Conservation (phyloP, 2,329 filamentous ascomycete species). For the Celoporthe dispersa region DNA sequence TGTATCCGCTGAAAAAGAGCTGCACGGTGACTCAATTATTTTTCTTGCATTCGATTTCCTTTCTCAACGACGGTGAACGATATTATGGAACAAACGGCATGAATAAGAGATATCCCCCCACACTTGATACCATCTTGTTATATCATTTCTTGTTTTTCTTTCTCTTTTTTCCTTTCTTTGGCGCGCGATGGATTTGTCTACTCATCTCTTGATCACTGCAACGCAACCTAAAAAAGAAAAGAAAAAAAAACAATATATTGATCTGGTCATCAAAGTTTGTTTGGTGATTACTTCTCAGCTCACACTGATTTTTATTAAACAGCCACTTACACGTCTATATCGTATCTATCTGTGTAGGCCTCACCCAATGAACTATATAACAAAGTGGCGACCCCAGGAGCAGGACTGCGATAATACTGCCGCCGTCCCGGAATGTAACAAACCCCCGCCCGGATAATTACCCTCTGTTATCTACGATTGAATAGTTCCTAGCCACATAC, state of each 20-base stretch:
- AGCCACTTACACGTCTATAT: too few relatives aligned
- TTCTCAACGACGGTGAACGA: background rate
- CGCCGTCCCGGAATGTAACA: background rate
- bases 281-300: background rate
- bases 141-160: background rate
- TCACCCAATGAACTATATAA: background rate
- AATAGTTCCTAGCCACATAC: background rate
- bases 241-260: background rate
- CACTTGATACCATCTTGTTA: conserved; percentile 12
- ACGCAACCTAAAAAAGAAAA: background rate
- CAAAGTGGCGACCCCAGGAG: background rate
- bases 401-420: background rate
- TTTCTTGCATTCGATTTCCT: background rate
- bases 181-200: background rate
- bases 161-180: background rate
- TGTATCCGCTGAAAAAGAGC: too few relatives aligned
- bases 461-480: background rate
- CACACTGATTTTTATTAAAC: background rate
- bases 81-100: background rate
- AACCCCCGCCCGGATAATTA: background rate
- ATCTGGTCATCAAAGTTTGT: background rate
- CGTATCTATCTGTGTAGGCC: background rate
- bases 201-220: background rate
- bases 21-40: background rate
- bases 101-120: conserved; percentile 18